Conservation (phyloP, 164 flowering plant species). For the Tetrastigma voinierianum region DNA sequence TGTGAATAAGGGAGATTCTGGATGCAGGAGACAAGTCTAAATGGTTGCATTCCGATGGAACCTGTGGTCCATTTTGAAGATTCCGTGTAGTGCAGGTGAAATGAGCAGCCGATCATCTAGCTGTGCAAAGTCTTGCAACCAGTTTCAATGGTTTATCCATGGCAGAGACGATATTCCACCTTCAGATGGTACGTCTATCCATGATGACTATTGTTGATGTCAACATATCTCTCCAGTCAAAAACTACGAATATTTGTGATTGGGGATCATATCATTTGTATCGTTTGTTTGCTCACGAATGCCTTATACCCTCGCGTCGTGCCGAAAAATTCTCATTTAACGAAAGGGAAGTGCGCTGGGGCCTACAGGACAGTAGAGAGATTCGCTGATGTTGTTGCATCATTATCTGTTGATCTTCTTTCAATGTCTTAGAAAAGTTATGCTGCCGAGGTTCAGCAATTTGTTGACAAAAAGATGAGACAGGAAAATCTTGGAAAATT, state of each 20-base stretch:
- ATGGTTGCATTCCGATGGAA: conserved; percentile 32
- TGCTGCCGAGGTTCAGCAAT: conserved; percentile 15
- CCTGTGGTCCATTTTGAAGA: conserved; percentile 15
- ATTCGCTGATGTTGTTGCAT: conserved; percentile 67
- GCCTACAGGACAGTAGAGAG: conserved; percentile 56
- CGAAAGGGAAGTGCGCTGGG: conserved; percentile 37
- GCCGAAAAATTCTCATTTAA: conserved; percentile 40
- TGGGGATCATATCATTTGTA: conserved; percentile 43
- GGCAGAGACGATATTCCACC: conserved; percentile 12
- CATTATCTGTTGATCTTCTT: conserved; percentile 62
- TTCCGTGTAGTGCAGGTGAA: conserved; percentile 17
- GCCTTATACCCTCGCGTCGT: conserved; percentile 42
- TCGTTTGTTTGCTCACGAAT: conserved; percentile 59
- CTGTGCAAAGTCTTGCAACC: conserved; percentile 11
- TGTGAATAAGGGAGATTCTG: conserved; percentile 17
- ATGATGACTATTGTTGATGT: conserved; percentile 13
- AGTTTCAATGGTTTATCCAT: conserved; percentile 19
- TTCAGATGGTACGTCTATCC: conserved; percentile 14
- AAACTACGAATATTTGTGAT: conserved; percentile 13
- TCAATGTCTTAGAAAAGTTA: conserved; percentile 43
- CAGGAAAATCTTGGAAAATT: conserved; percentile 4
- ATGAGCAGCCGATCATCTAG: conserved; percentile 13
- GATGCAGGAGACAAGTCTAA: conserved; percentile 27
- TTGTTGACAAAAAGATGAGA: conserved; percentile 14
- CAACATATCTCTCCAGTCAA: conserved; percentile 11